Evolutionary conservation across 306 rosid species (phyloP), one percentile per base, ranked within the genome.

Genomic region (Phaseolus lunatus): DNA sequence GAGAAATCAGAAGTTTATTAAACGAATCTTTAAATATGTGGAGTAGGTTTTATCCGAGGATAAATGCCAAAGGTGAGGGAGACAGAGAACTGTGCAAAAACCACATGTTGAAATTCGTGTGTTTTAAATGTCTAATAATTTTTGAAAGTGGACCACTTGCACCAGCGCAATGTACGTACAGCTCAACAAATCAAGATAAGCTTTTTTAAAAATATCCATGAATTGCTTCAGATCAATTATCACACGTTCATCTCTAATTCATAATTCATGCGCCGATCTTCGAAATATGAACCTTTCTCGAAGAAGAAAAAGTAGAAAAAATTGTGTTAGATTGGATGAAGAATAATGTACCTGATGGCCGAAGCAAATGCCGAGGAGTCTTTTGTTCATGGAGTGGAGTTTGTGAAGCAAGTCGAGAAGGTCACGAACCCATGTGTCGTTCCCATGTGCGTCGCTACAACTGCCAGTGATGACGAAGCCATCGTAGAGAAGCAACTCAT

Each of bases 381-480:
- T 94, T 12, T 89, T 94, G 77, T 87, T 86, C 83, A 89, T 65
- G 9, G 86, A 79, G 41, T 92, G 83, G 48, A 94, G 16, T 65
- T 72, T 92, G 43, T 75, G 79, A 13, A 94, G 71, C 64, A 94
- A 65, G 11, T n/a, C 0, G 20, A 94, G 13, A 0, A 94, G 95
- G 18, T 84, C 76, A 47, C 57, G 79, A 74, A 94, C 84, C 98
- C 98, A 94, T 10, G 77, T 58, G 18, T 94, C 98, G 45, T 82
- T 85, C 4, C 93, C 92, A 67, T 90, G 88, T 0, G 98, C 97
- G 20, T 94, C 98, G 29, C 84, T 92, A 53, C 96, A 89, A 39
- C 97, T 94, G 0, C 98, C 98, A 29, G 92, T 89, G 83, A 94
- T 85, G 0, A 94, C 96, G 39, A 89, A 94, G 1, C 98, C 98